phyloP scores from a whole-genome alignment of 2,329 filamentous ascomycete genomes.

The Xylaria sp. region DNA sequence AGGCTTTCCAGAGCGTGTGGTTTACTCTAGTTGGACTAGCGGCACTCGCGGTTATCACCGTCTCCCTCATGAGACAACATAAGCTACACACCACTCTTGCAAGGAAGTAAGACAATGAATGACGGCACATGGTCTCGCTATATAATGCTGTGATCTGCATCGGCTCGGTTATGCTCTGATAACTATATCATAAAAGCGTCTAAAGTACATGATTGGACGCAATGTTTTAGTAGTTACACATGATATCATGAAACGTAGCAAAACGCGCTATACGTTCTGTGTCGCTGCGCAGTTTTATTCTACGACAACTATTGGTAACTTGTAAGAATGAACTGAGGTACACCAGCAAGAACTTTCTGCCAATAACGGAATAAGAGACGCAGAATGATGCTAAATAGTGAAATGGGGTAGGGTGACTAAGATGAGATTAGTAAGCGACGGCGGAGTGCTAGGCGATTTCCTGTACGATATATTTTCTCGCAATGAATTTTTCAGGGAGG shows the following conservation, averaged over 20 bases:
- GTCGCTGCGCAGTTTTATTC: background rate
- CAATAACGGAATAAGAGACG: background rate
- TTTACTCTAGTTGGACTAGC: slow-evolving; percentile 69
- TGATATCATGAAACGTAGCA: background rate
- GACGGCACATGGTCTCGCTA: background rate
- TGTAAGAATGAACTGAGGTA: background rate
- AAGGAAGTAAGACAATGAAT: slow-evolving; percentile 39
- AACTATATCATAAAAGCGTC: too few relatives aligned
- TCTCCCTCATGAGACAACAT: slow-evolving; percentile 78
- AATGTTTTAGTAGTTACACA: background rate
- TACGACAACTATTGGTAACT: background rate
- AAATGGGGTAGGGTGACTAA: too few relatives aligned
- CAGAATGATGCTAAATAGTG: background rate
- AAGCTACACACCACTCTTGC: slow-evolving; percentile 73
- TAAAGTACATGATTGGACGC: background rate
- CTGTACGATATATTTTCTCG: too few relatives aligned
- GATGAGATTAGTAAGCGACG: too few relatives aligned
- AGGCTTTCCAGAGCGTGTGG: slow-evolving; percentile 78
- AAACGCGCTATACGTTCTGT: background rate
- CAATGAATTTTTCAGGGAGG: too few relatives aligned
- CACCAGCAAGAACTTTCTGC: background rate
- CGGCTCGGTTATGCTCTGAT: background rate
- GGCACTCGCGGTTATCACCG: slow-evolving; percentile 63
- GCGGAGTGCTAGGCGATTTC: too few relatives aligned
- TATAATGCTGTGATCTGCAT: background rate